These are phyloP conservation scores for Gaultheria prostrata DNA, from an alignment of 148 eudicot genomes.

Conservation along the genomic window DNA sequence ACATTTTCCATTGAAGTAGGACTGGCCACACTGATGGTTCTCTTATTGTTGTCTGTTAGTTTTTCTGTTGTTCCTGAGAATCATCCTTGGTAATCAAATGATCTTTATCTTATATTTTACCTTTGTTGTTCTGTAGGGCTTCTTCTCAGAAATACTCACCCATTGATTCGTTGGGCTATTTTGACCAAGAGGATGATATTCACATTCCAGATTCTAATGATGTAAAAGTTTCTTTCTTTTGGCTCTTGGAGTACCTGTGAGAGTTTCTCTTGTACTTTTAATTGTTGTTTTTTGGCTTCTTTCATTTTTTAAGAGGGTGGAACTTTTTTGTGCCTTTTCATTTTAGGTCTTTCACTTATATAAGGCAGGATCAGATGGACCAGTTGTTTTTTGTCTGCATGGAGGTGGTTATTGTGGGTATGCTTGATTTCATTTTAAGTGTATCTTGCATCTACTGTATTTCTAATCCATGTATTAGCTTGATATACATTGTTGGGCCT, in stretches of 20 bases:
- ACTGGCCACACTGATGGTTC: neutral
- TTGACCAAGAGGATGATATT: constrained; percentile 85
- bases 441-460: neutral
- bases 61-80: neutral
- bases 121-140: constrained; percentile 39
- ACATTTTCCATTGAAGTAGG: neutral
- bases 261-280: neutral
- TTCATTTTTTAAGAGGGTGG: neutral
- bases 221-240: constrained; percentile 38
- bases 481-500: no score
- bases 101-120: neutral
- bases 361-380: constrained; percentile 83
- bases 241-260: neutral
- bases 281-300: constrained; percentile 6
- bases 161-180: constrained; percentile 63
- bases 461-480: neutral
- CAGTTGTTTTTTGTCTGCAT: constrained; percentile 88
- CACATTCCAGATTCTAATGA: constrained; percentile 62
- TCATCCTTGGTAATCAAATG: neutral
- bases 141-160: constrained; percentile 67
- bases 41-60: neutral
- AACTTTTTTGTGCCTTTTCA: constrained; percentile 11
- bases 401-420: constrained; percentile 98
- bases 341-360: constrained; percentile 85
- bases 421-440: constrained; percentile 11